These are phyloP conservation scores for Tylopilus intermedius DNA, from an alignment of 768 basidiomycete species.

Conservation along the genomic window DNA sequence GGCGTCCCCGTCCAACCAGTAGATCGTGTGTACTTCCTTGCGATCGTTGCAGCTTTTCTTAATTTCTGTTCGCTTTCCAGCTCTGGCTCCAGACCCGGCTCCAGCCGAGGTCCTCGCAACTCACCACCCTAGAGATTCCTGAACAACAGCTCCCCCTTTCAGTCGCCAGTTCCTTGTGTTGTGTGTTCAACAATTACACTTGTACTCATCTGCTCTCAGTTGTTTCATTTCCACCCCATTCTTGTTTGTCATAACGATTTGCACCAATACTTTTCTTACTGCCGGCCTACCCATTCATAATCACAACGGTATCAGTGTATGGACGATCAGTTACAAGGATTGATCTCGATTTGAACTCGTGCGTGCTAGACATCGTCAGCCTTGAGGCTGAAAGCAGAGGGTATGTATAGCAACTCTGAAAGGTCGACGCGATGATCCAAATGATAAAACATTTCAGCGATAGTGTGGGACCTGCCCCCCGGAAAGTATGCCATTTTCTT, in stretches of 20 bases:
- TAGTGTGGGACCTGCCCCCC: neutral
- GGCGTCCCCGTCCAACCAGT: conserved; percentile 44
- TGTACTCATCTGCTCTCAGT: conserved; percentile 18
- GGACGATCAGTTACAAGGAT: conserved; percentile 14
- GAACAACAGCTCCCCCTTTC: neutral
- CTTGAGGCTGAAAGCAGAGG: neutral
- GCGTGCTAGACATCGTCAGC: neutral
- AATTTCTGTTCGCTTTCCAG: conserved; percentile 3
- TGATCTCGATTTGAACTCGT: neutral
- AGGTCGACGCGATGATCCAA: neutral
- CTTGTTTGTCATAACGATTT: conserved; percentile 18
- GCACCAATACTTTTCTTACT: conserved; percentile 18
- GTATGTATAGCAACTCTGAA: neutral
- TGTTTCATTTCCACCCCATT: conserved; percentile 8
- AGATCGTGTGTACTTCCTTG: conserved; percentile 17
- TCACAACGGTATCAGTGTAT: conserved; percentile 16
- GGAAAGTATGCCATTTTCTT: neutral
- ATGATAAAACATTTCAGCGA: neutral
- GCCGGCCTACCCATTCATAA: conserved; percentile 5
- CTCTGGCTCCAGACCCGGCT: conserved; percentile 26
- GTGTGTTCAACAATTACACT: conserved; percentile 18
- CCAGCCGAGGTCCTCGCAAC: conserved; percentile 26
- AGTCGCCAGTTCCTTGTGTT: conserved; percentile 6
- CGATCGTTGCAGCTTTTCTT: neutral
- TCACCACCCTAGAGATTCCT: conserved; percentile 22